phyloP scores from a whole-genome alignment of 371 early-diverging fungal genomes.

The Rhizopus stolonifer region DNA sequence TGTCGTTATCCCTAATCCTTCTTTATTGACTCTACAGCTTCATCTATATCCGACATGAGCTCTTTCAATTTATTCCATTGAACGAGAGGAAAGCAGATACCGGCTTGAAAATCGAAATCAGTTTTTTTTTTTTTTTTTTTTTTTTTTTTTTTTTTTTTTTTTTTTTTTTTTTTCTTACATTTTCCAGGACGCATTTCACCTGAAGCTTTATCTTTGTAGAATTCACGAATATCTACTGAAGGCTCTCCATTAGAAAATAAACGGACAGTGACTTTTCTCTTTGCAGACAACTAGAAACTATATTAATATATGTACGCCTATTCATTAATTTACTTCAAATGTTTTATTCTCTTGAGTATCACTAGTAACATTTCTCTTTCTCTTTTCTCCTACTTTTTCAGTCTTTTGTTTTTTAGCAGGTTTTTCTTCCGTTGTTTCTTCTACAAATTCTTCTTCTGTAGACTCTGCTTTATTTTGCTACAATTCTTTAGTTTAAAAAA shows the following conservation, averaged over 20 bases:
- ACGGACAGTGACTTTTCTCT: constrained; percentile 25
- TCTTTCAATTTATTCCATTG: constrained; percentile 29
- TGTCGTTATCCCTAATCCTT: neutral
- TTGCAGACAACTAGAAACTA: constrained; percentile 17
- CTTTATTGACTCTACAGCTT: constrained; percentile 10
- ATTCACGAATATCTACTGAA: constrained; percentile 30
- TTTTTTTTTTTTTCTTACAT: constrained; percentile 8
- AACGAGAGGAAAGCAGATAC: constrained; percentile 25
- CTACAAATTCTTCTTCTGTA: constrained; percentile 2
- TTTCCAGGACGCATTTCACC: constrained; percentile 25
- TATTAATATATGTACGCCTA: neutral
- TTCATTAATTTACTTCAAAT: constrained; percentile 2
- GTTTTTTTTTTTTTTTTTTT: neutral
- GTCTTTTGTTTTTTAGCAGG: neutral
- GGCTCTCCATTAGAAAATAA: constrained; percentile 18
- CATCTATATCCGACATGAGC: constrained; percentile 22
- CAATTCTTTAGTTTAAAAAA: neutral
- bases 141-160: neutral
- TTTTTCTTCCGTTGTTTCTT: neutral
- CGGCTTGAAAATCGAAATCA: constrained; percentile 5
- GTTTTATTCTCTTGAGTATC: neutral
- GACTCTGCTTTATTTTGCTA: neutral
- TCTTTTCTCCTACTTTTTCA: neutral
- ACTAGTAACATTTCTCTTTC: constrained; percentile 2
- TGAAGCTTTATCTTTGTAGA: constrained; percentile 15